Conservation (phyloP, 768 basidiomycete species). For the Chalciporus pseudorubinellus region DNA sequence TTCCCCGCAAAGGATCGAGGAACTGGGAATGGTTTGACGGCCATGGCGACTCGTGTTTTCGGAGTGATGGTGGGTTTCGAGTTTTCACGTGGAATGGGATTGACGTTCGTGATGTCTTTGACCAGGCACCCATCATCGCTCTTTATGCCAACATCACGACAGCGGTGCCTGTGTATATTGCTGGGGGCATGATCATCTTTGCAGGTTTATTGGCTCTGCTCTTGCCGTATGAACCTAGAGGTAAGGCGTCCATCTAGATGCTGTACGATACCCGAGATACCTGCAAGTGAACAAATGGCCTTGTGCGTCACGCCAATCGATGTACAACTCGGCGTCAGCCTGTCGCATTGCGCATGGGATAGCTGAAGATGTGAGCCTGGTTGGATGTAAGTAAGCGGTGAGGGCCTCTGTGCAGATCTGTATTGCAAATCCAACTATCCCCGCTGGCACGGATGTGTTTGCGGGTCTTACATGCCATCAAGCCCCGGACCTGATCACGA, state of each 20-base stretch:
- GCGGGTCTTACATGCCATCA: too few relatives aligned
- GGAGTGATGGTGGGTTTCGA: slow-evolving; percentile 58
- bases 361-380: too few relatives aligned
- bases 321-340: too few relatives aligned
- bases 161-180: slow-evolving; percentile 68
- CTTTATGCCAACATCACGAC: slow-evolving; percentile 63
- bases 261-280: too few relatives aligned
- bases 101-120: not conserved
- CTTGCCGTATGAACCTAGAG: slow-evolving; percentile 72
- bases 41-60: slow-evolving; percentile 61
- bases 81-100: not conserved
- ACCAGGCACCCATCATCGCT: slow-evolving; percentile 68
- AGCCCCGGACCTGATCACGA: too few relatives aligned
- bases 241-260: slow-evolving; percentile 63
- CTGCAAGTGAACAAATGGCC: not conserved
- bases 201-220: slow-evolving; percentile 59
- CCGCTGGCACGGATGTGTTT: too few relatives aligned
- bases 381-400: too few relatives aligned
- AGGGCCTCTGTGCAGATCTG: too few relatives aligned
- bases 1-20: slow-evolving; percentile 73
- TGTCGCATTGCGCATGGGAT: too few relatives aligned
- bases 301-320: too few relatives aligned
- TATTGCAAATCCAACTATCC: too few relatives aligned
- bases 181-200: slow-evolving; percentile 60
- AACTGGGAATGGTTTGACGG: slow-evolving; percentile 65